Evolutionary conservation across 2,329 filamentous ascomycete species (phyloP).

Genomic region (Beauveria australis): DNA sequence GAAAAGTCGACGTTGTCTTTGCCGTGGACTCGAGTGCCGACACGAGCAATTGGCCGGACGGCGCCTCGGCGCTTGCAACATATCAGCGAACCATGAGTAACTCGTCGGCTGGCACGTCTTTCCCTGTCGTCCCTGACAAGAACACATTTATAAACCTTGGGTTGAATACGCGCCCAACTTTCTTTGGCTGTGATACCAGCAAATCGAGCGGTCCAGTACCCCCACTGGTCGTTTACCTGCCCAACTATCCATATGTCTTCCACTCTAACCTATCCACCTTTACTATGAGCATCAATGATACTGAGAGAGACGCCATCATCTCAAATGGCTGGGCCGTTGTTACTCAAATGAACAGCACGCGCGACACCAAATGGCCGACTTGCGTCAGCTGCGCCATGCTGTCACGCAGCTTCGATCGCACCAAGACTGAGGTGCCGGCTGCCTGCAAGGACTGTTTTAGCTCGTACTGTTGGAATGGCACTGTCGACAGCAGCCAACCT

Average conservation of each 20-base stretch:
- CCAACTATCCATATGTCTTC: constrained; percentile 65
- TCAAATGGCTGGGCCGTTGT: constrained; percentile 77
- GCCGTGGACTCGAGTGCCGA: constrained; percentile 58
- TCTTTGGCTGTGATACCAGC: constrained; percentile 55
- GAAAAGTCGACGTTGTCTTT: constrained; percentile 54
- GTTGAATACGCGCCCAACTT: constrained; percentile 51
- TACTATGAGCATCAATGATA: constrained; percentile 52
- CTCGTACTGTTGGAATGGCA: constrained; percentile 92
- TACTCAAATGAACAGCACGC: constrained; percentile 73
- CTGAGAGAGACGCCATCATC: constrained; percentile 70
- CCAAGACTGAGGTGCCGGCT: constrained; percentile 57
- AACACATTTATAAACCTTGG: constrained; percentile 49
- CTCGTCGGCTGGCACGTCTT: constrained; percentile 45
- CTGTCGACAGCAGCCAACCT: constrained; percentile 27
- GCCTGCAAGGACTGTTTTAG: constrained; percentile 71
- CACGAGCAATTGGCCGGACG: constrained; percentile 53
- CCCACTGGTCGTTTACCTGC: constrained; percentile 79
- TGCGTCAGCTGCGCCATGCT: constrained; percentile 88
- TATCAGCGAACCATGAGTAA: constrained; percentile 42
- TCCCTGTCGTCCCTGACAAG: constrained; percentile 49
- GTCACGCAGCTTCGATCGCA: constrained; percentile 64
- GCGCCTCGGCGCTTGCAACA: constrained; percentile 48
- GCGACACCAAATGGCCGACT: constrained; percentile 65
- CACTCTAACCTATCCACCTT: constrained; percentile 76
- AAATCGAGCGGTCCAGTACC: constrained; percentile 40